Conservation (phyloP, 176 grass and related monocot species). For the Musa itinerans region DNA sequence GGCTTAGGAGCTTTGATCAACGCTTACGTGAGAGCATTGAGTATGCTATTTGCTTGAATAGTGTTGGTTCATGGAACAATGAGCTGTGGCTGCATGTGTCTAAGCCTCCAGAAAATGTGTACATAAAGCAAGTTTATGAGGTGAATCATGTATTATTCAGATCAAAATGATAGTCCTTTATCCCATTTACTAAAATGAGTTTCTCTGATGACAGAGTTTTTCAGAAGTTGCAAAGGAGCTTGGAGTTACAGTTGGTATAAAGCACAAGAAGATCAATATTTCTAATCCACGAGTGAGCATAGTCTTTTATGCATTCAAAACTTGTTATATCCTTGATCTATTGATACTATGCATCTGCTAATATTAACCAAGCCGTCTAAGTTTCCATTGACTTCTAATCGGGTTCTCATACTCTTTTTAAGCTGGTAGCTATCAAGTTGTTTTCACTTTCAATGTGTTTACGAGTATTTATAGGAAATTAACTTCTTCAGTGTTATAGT, state of each 20-base stretch:
- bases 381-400: not conserved
- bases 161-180: slow-evolving; percentile 14
- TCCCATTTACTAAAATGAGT: slow-evolving; percentile 11
- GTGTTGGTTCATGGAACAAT: slow-evolving; percentile 77
- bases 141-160: slow-evolving; percentile 31
- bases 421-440: not conserved
- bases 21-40: slow-evolving; percentile 87
- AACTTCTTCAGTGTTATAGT: not conserved
- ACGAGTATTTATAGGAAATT: not conserved
- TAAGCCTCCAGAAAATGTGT: slow-evolving; percentile 91
- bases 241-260: slow-evolving; percentile 72
- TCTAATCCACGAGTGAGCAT: slow-evolving; percentile 78
- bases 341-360: not conserved
- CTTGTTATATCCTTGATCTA: not conserved
- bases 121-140: slow-evolving; percentile 93
- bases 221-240: slow-evolving; percentile 71
- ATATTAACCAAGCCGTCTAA: not conserved
- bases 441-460: not conserved
- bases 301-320: slow-evolving; percentile 13
- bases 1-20: slow-evolving; percentile 97
- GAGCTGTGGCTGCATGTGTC: slow-evolving; percentile 95
- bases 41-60: slow-evolving; percentile 96
- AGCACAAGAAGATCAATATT: slow-evolving; percentile 99
- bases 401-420: not conserved
- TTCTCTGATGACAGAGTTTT: slow-evolving; percentile 57